Base-by-base conservation (phyloP, 2,329 filamentous ascomycete genomes). In the Apiospora koreana region DNA sequence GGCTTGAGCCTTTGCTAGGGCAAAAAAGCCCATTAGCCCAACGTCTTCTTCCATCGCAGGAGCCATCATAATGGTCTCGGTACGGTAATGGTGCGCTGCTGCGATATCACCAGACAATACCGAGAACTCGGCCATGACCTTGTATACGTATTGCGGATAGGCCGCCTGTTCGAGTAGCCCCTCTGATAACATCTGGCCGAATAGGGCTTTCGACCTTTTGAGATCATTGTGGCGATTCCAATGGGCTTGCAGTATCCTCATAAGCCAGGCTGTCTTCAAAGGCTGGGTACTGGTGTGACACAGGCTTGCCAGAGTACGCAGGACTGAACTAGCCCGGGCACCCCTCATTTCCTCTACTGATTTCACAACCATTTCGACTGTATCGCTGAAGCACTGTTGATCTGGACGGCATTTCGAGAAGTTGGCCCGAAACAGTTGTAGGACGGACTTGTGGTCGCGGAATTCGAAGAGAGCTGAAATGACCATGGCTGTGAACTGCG, bases 121-220 rank as follows among this genome's bases (percentile, higher is more conserved):
- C 0, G 81, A 76, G 38, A 84, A 75, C 69, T 85, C 81, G 6
- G 83, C 73, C 80, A 85, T 82, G 50, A 79, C 74, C 28, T 81
- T 79, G 71, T 82, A 83, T 9, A 80, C 69, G 10, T 73, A 77
- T 46, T 81, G 72, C 2, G 79, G 76, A 50, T 80, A 74, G 10
- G 25, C 9, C 12, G 77, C 43, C 67, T 68, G 74, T 14, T 74
- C 70, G 50, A 79, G 69, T 5, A 79, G n/a, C 1, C 74, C 75
- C 31, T 73, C 50, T 18, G 73, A 72, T 14, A 77, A 72, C 3
- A 75, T 64, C n/a, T 79, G 71, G 0, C 76, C 54, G 54, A 83
- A 78, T 0, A 83, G 70, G 2, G 68, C 70, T 48, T 75, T 72
- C 1, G 75, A 71, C 67, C 73, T 72, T 6, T 71, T 46, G 4